These are phyloP conservation scores for Mortierella polycephala DNA, from an alignment of 371 early-diverging fungal genomes.

Conservation along the genomic window DNA sequence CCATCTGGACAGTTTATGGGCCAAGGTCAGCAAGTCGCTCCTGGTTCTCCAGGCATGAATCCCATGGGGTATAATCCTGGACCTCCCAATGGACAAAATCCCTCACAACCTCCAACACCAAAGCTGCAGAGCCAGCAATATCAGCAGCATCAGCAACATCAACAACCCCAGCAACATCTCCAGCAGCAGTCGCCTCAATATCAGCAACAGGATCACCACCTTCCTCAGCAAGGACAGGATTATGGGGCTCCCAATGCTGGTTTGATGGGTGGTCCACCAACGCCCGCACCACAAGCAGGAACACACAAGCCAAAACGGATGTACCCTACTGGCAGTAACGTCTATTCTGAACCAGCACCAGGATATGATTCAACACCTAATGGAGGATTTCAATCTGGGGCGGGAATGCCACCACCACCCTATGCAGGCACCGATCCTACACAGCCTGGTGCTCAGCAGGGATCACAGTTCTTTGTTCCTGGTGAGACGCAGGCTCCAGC, in stretches of 20 bases:
- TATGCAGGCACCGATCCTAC: constrained; percentile 20
- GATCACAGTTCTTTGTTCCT: constrained; percentile 54
- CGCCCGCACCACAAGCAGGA: constrained; percentile 32
- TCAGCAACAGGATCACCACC: constrained; percentile 16
- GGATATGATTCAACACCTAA: constrained; percentile 26
- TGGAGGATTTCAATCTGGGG: constrained; percentile 15
- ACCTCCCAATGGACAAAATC: constrained; percentile 42
- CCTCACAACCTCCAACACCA: constrained; percentile 47
- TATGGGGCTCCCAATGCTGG: constrained; percentile 14
- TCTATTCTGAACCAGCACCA: constrained; percentile 27
- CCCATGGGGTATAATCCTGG: constrained; percentile 45
- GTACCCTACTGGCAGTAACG: constrained; percentile 62
- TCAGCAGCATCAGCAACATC: constrained; percentile 26
- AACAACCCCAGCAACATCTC: constrained; percentile 11
- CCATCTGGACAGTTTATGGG: constrained; percentile 28
- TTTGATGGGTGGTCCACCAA: constrained; percentile 26
- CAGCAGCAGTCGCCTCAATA: constrained; percentile 7
- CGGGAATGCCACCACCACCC: constrained; percentile 22
- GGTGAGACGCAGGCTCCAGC: constrained; percentile 33
- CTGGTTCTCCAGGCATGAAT: constrained; percentile 39
- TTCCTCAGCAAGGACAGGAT: constrained; percentile 19
- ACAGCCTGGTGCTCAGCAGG: constrained; percentile 59
- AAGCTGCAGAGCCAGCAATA: constrained; percentile 31
- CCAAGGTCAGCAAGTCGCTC: constrained; percentile 30
- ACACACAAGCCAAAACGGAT: constrained; percentile 61